Base-by-base conservation (phyloP, 2,329 filamentous ascomycete species). In the Pleomassaria siparia region DNA sequence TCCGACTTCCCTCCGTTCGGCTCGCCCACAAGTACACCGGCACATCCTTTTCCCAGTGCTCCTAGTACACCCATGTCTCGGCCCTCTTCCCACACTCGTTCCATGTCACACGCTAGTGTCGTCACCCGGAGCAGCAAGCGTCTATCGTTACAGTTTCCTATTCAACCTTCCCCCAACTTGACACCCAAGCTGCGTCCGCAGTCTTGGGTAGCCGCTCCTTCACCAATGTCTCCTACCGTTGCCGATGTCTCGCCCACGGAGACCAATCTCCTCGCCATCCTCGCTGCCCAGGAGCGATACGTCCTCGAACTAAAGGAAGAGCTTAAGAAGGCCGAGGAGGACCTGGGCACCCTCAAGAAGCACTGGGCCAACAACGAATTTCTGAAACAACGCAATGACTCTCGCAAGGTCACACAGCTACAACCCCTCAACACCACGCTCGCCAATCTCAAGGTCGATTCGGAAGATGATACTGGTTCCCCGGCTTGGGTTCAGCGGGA, bases 301-400 rank as follows among this genome's bases (percentile, higher is more conserved):
- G 92, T 99, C 1, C 75, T 99, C 47, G 94, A 97, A 72, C 76
- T 99, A 43, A 87, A 86, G 50, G 94, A 99, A 69, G 92, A 97
- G 70, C 77, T 99, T n/a, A 75, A 78, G 20, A 86, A 85, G 50
- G 92, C 94, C 5, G 92, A 99, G 67, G 74, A 76, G 11, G 88
- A 95, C 39, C 76, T 99, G 32, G 76, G 77, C 39, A 81, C 76
- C 33, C 76, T 99, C 52, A 97, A 96, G 76, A 86, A 82, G 62
- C 87, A 91, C 70, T 97, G 89, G 86, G 82, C 88, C 1, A 74
- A 78, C 12, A 84, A 91, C 51, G 91, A 96, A 66, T 84, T 83
- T 39, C 81, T 83, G 49, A 89, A 84, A 72, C 92, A 92, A 72
- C 81, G 84, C 49, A 83, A 83, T 3, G 83, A 90, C 50, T 79